phyloP scores from a whole-genome alignment of 768 basidiomycete species.

The Exidia glandulosa region DNA sequence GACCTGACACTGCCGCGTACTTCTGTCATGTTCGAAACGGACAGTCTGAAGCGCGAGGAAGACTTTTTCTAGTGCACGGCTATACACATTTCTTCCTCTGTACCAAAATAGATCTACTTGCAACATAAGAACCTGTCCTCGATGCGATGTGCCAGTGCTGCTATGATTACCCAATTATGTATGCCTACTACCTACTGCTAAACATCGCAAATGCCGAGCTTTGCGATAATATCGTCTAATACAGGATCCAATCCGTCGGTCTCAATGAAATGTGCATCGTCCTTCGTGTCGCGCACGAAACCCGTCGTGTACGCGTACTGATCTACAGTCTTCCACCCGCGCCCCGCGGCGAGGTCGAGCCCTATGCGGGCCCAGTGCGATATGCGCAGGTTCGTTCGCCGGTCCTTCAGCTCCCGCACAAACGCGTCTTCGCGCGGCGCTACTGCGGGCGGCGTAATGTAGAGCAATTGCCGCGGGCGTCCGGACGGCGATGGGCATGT shows the following conservation, averaged over 20 bases:
- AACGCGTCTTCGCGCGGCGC: background rate
- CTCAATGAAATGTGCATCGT: background rate
- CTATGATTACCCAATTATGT: too few species aligned
- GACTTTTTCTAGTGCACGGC: too few species aligned
- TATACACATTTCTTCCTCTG: too few species aligned
- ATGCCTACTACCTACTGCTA: background rate
- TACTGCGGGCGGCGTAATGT: background rate
- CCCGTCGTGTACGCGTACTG: background rate
- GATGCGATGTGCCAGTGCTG: too few species aligned
- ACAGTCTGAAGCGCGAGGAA: too few species aligned
- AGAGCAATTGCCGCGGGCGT: background rate
- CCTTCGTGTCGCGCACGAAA: background rate
- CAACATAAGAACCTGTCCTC: too few species aligned
- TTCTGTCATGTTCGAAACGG: too few species aligned
- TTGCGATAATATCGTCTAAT: background rate
- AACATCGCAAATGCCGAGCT: background rate
- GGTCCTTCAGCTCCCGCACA: background rate
- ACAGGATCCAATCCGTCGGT: background rate
- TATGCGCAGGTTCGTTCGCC: background rate
- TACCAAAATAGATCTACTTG: too few species aligned
- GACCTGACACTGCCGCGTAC: too few species aligned
- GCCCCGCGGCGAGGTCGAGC: background rate
- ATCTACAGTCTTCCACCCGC: background rate
- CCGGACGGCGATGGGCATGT: background rate
- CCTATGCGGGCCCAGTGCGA: background rate